These are phyloP conservation scores for Erodium texanum DNA, from an alignment of 441 rosid species.

Conservation along the genomic window DNA sequence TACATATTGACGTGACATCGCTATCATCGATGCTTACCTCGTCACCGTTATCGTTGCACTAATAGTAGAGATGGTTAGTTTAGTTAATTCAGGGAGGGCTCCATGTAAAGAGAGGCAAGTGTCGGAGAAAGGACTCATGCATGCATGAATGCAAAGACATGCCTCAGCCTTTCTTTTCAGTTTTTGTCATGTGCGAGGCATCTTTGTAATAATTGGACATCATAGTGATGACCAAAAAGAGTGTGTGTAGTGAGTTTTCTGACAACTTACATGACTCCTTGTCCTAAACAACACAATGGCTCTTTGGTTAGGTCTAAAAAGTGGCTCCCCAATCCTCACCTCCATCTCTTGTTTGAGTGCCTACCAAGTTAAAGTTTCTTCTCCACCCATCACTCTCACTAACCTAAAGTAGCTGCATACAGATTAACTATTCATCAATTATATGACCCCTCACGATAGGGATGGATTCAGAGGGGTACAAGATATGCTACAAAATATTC, in stretches of 20 bases:
- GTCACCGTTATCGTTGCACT: too few species aligned
- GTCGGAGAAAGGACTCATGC: background rate
- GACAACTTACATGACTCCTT: conserved; percentile 11
- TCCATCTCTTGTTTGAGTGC: conserved; percentile 18
- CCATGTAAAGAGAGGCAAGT: too few species aligned
- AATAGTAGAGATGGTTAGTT: too few species aligned
- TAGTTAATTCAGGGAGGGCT: too few species aligned
- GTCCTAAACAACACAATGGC: conserved; percentile 13
- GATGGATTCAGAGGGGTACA: too few species aligned
- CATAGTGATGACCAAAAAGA: conserved; percentile 16
- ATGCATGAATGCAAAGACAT: background rate
- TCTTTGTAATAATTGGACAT: conserved; percentile 30
- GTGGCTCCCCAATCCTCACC: conserved; percentile 6
- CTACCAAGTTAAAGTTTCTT: conserved; percentile 14
- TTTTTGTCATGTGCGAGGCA: conserved; percentile 26
- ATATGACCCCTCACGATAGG: too few species aligned
- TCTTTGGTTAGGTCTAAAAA: conserved; percentile 14
- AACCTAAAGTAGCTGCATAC: background rate
- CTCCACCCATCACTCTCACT: background rate
- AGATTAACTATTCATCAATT: too few species aligned
- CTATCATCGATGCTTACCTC: too few species aligned
- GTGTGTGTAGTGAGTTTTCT: conserved; percentile 7
- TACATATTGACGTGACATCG: too few species aligned
- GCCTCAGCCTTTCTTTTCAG: conserved; percentile 2
- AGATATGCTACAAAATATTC: too few species aligned